phyloP scores from a whole-genome alignment of 2,329 filamentous ascomycete genomes.

The Colletotrichum sp. region DNA sequence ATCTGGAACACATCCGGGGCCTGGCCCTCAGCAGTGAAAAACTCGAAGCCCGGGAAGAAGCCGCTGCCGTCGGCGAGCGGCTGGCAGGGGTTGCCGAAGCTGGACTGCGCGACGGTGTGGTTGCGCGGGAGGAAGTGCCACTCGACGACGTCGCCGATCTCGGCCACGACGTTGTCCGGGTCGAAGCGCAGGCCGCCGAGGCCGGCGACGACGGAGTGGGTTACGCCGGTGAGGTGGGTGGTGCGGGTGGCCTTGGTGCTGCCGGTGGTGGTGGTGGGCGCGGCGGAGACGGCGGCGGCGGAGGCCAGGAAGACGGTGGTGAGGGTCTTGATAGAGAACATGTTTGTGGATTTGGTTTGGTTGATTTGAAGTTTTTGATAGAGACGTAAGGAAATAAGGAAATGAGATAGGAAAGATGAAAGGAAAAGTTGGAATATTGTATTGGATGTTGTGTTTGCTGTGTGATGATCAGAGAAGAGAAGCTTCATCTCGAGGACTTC shows the following conservation, averaged over 20 bases:
- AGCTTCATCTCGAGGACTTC: not conserved
- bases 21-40: conserved; percentile 39
- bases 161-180: conserved; percentile 54
- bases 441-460: not conserved
- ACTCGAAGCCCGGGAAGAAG: conserved; percentile 53
- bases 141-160: conserved; percentile 55
- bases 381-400: not conserved
- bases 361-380: not conserved
- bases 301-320: conserved; percentile 29
- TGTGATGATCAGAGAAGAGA: not conserved
- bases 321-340: conserved; percentile 36
- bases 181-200: conserved; percentile 53
- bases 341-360: conserved; percentile 28
- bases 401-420: conserved; percentile 1
- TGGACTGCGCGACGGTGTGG: conserved; percentile 53
- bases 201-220: conserved; percentile 52
- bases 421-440: not conserved
- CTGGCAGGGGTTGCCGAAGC: conserved; percentile 46
- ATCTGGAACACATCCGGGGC: conserved; percentile 49
- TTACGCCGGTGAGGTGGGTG: conserved; percentile 41
- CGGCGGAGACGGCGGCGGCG: conserved; percentile 30
- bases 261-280: conserved; percentile 34
- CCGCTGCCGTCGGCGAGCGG: conserved; percentile 40
- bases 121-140: conserved; percentile 59
- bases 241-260: conserved; percentile 36